Evolutionary conservation across 257 asterid species (phyloP).

Genomic region (Phtheirospermum japonicum): DNA sequence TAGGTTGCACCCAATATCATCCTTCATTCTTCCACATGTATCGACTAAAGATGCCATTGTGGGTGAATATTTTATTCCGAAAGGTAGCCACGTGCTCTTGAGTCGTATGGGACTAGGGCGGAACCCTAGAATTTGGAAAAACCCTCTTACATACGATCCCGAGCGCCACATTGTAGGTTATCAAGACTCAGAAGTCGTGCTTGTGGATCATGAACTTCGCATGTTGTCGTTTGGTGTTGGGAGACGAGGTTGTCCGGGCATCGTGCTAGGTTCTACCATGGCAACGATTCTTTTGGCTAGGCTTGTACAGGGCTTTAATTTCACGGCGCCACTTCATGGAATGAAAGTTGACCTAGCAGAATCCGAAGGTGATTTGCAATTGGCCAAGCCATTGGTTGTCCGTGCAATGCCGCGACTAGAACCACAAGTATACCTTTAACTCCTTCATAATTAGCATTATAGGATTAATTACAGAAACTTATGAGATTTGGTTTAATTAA

Average conservation of each 20-base stretch:
- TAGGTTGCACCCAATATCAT: no score
- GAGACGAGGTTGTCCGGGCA: no score
- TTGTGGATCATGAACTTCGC: not conserved
- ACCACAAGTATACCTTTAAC: not conserved
- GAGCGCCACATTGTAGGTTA: not conserved
- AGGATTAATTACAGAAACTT: no score
- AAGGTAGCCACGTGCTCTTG: not conserved
- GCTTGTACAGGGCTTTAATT: constrained; percentile 9
- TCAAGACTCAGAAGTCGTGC: not conserved
- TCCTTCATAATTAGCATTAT: no score
- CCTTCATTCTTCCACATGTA: not conserved
- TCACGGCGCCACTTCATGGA: not conserved
- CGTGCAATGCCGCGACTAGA: not conserved
- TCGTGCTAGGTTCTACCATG: constrained; percentile 2
- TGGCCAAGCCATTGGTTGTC: not conserved
- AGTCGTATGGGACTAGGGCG: not conserved
- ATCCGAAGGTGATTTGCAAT: not conserved
- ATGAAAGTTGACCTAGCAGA: not conserved
- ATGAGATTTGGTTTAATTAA: no score
- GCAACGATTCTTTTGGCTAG: constrained; percentile 3
- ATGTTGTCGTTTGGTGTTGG: constrained; percentile 25
- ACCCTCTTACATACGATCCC: not conserved
- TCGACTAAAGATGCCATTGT: not conserved
- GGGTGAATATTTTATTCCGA: not conserved
- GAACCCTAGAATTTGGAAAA: constrained; percentile 1